Base-by-base conservation (phyloP, 257 asterid species). In the Solanum neorickii region DNA sequence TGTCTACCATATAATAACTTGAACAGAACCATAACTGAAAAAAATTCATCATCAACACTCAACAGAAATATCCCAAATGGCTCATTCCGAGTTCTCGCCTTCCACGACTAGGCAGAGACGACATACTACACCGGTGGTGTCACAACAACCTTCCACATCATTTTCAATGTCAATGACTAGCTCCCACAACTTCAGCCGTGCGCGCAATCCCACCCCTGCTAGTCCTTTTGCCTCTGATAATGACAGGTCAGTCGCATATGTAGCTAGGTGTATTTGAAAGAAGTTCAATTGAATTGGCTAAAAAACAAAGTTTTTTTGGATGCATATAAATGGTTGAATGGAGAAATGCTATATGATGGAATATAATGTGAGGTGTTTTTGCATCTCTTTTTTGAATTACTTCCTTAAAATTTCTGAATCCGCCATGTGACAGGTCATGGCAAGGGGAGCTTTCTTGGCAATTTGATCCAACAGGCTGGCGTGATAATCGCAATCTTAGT, bases 391-490 rank as follows among this genome's bases (percentile, higher is more conserved):
- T 20, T 73, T 2, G 21, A 37, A 33, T 37, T 49, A 37, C 18
- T 73, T 20, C 23, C 29, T 73, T 35, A 21, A 73, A 21, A 5
- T 37, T 73, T 37, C 31, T 37, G 31, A 37, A 21, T 73, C 29
- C 18, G 29, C 9, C 82, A 35, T 14, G 35, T 31, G 95, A 94
- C 91, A 72, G 88, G 89, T 92, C 95, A 9, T 95, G 98, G 98
- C 93, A 92, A 59, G 91, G 92, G 3, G 95, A 90, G 91, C 93
- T 95, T 0, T 95, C 97, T 3, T 95, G 98, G 98, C 96, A 94
- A 86, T 85, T 94, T 39, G 92, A 92, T 88, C 94, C 95, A 4
- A 87, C 92, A 1, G 95, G 94, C 0, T 92, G 95, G 96, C 91
- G 82, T 3, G 97, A 95, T 8, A 91, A 90, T 14, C 92, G 86